Evolutionary conservation across 805 yeast genomes (phyloP).

Genomic region (Wickerhamomyces canadensis): DNA sequence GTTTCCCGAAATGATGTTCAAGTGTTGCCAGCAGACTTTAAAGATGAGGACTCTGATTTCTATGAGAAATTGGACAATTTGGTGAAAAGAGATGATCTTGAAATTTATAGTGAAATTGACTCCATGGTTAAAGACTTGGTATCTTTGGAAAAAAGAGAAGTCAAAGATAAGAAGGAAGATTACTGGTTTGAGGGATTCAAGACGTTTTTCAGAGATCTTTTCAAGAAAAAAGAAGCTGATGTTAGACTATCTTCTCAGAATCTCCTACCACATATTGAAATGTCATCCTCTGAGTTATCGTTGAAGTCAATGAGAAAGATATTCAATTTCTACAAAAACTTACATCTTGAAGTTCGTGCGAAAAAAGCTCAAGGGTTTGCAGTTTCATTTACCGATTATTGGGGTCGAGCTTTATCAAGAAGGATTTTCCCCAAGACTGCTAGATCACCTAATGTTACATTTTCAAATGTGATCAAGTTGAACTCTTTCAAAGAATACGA

Average conservation of each 20-base stretch:
- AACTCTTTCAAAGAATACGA: constrained; percentile 31
- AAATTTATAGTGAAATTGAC: no score
- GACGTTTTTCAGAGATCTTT: constrained; percentile 20
- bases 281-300: constrained; percentile 18
- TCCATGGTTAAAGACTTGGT: no score
- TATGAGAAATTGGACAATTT: constrained; percentile 18
- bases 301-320: constrained; percentile 28
- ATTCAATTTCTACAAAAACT: constrained; percentile 41
- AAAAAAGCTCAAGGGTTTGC: constrained; percentile 50
- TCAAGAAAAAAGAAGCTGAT: constrained; percentile 22
- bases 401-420: constrained; percentile 58
- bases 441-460: constrained; percentile 31
- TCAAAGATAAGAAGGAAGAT: constrained; percentile 11
- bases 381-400: constrained; percentile 58
- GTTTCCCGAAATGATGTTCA: constrained; percentile 25
- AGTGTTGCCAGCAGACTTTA: constrained; percentile 17
- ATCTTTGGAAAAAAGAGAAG: constrained; percentile 3
- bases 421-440: constrained; percentile 35
- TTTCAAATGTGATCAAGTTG: constrained; percentile 33
- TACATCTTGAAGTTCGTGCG: constrained; percentile 49
- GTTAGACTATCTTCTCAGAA: constrained; percentile 9
- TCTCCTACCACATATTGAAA: constrained; percentile 18
- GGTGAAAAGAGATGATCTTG: constrained; percentile 8
- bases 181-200: constrained; percentile 20
- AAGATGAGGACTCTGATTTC: constrained; percentile 18